A percentile compares a stretch with the other conserved stretches of the same genome.
Evolutionary conservation across 2,329 filamentous ascomycete genomes (phyloP).

Genomic region (Fusarium drepaniforme): DNA sequence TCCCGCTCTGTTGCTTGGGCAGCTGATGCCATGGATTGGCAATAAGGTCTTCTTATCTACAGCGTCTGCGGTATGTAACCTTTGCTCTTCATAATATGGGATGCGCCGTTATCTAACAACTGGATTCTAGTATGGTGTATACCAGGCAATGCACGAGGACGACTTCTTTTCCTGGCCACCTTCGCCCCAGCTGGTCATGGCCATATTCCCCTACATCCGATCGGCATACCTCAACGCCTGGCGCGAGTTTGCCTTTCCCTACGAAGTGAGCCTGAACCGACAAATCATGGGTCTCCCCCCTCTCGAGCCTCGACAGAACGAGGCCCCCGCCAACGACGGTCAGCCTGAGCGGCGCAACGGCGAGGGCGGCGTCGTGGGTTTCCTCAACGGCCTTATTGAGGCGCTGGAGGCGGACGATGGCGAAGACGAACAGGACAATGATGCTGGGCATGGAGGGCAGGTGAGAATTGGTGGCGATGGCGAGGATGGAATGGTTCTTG

Average conservation of each 20-base stretch:
- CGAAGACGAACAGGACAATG: constrained; percentile 40
- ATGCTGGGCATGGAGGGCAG: constrained; percentile 19
- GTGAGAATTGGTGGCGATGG: constrained; percentile 39
- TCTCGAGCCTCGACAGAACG: constrained; percentile 41
- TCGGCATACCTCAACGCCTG: constrained; percentile 61
- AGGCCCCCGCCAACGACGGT: constrained; percentile 23
- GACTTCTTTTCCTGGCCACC: constrained; percentile 66
- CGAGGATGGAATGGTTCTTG: constrained; percentile 48
- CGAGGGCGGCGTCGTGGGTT: constrained; percentile 50
- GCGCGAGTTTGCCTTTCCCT: constrained; percentile 57
- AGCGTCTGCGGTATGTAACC: constrained; percentile 54
- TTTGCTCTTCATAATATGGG: not conserved
- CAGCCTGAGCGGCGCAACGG: constrained; percentile 38
- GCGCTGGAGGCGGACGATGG: constrained; percentile 52
- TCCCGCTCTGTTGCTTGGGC: constrained; percentile 58
- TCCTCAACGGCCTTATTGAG: constrained; percentile 53
- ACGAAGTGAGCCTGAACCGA: constrained; percentile 63
- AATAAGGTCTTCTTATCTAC: constrained; percentile 57
- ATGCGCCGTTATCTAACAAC: constrained; percentile 8
- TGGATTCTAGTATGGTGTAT: constrained; percentile 58
- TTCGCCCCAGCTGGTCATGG: constrained; percentile 63
- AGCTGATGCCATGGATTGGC: constrained; percentile 57
- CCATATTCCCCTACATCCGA: constrained; percentile 61
- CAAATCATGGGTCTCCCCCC: constrained; percentile 57
- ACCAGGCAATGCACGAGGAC: constrained; percentile 58